Percentiles rank a stretch among this genome's conserved stretches.
Conservation (phyloP, 2,329 filamentous ascomycete species). For the Neonectria coccinea region DNA sequence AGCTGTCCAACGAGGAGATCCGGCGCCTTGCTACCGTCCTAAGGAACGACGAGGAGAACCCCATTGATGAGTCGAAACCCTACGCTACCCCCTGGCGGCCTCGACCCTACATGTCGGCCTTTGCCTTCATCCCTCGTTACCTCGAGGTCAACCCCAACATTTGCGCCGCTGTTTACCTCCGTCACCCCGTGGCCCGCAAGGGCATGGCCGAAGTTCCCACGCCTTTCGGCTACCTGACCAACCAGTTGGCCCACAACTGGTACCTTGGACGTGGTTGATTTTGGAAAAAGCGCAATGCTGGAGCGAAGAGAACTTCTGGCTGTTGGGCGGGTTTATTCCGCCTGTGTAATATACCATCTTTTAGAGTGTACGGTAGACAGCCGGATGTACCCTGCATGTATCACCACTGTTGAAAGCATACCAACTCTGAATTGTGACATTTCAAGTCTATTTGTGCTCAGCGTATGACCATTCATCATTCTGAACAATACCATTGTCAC, state of each 20-base stretch:
- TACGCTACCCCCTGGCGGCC: conserved; percentile 94
- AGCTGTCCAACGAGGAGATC: conserved; percentile 63
- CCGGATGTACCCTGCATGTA: conserved; percentile 47
- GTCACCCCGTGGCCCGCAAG: conserved; percentile 90
- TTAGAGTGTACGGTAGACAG: conserved; percentile 48
- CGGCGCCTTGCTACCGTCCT: conserved; percentile 68
- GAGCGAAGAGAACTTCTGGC: conserved; percentile 34
- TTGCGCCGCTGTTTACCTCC: conserved; percentile 92
- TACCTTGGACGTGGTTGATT: conserved; percentile 83
- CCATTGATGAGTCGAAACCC: conserved; percentile 80
- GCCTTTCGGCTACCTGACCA: conserved; percentile 78
- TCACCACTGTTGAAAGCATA: conserved; percentile 44
- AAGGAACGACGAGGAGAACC: conserved; percentile 76
- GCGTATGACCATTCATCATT: too few relatives aligned
- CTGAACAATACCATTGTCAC: too few relatives aligned
- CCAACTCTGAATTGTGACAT: conserved; percentile 22
- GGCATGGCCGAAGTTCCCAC: conserved; percentile 86
- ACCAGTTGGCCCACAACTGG: conserved; percentile 91
- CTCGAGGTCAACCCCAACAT: conserved; percentile 98
- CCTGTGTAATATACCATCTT: conserved; percentile 49
- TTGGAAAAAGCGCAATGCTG: conserved; percentile 10
- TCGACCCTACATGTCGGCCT: conserved; percentile 86
- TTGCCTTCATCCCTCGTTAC: conserved; percentile 94
- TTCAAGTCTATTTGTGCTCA: neutral
- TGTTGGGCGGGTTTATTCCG: conserved; percentile 36